phyloP scores from a whole-genome alignment of 1,284 basidiomycete genomes.

The Apiotrichum veenhuisii region DNA sequence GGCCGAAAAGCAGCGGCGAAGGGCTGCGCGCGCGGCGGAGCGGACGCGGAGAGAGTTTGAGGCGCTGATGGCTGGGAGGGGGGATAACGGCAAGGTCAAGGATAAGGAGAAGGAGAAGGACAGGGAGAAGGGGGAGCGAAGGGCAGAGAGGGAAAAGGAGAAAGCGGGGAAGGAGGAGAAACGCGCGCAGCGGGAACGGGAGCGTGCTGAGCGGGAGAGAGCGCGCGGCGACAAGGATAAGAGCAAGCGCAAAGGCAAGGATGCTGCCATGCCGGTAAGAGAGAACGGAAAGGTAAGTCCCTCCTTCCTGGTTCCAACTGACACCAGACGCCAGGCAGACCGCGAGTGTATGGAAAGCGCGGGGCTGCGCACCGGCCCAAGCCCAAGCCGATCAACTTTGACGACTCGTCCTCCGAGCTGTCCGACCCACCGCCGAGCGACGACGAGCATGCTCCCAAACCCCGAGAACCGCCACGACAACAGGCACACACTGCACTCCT shows the following conservation, averaged over 20 bases:
- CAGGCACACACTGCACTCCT: not conserved
- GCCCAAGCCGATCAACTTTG: not conserved
- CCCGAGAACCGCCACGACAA: not conserved
- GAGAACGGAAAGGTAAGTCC: not conserved
- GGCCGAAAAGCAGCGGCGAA: slow-evolving; percentile 28
- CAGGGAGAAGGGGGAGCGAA: slow-evolving; percentile 2
- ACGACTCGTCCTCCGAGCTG: slow-evolving; percentile 6
- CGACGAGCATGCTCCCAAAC: not conserved
- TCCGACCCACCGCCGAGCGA: slow-evolving; percentile 11
- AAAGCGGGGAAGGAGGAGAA: not conserved
- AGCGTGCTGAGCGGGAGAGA: not conserved
- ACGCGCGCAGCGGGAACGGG: not conserved
- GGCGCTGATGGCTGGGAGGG: slow-evolving; percentile 14
- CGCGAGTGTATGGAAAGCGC: not conserved
- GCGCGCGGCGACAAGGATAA: not conserved
- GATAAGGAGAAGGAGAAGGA: slow-evolving; percentile 11
- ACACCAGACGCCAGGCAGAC: not conserved
- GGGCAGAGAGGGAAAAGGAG: not conserved
- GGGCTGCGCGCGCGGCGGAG: slow-evolving; percentile 23
- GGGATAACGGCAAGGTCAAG: slow-evolving; percentile 3
- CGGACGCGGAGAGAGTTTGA: slow-evolving; percentile 28
- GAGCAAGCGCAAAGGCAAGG: not conserved
- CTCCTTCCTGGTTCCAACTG: not conserved
- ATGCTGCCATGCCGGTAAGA: not conserved
- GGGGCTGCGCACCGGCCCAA: not conserved